phyloP scores from a whole-genome alignment of 306 rosid species.

The Myrica gale region DNA sequence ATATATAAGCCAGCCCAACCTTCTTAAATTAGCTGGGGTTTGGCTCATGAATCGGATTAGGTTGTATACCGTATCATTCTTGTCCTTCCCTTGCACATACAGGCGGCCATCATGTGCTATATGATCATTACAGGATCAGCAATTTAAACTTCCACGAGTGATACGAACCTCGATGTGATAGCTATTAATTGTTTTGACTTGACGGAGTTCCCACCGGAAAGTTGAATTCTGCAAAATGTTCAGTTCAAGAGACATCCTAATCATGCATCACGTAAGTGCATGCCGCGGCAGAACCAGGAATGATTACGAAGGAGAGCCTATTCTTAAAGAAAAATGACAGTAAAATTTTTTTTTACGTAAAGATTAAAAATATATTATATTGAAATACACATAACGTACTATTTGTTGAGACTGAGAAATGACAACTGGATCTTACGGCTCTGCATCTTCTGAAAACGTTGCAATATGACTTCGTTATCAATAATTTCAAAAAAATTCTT shows the following conservation, averaged over 20 bases:
- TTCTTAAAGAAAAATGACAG: too few relatives aligned
- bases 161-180: background rate
- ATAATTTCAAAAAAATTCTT: too few relatives aligned
- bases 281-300: too few relatives aligned
- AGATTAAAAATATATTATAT: too few relatives aligned
- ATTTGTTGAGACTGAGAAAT: too few relatives aligned
- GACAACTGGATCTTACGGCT: too few relatives aligned
- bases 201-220: background rate
- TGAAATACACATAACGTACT: too few relatives aligned
- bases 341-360: too few relatives aligned
- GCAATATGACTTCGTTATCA: too few relatives aligned
- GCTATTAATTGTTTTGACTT: conserved; percentile 37
- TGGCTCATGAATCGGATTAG: background rate
- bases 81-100: background rate
- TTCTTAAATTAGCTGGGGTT: background rate
- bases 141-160: conserved; percentile 17
- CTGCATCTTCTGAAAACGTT: too few relatives aligned
- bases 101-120: background rate
- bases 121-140: background rate
- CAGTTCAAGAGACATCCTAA: conserved; percentile 25
- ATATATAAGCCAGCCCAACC: too few relatives aligned
- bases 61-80: background rate
- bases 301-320: too few relatives aligned
- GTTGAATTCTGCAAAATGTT: background rate
- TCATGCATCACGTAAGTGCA: conserved; percentile 42